Base-by-base conservation (phyloP, 2,329 filamentous ascomycete species). In the Verticillium tricorpus region DNA sequence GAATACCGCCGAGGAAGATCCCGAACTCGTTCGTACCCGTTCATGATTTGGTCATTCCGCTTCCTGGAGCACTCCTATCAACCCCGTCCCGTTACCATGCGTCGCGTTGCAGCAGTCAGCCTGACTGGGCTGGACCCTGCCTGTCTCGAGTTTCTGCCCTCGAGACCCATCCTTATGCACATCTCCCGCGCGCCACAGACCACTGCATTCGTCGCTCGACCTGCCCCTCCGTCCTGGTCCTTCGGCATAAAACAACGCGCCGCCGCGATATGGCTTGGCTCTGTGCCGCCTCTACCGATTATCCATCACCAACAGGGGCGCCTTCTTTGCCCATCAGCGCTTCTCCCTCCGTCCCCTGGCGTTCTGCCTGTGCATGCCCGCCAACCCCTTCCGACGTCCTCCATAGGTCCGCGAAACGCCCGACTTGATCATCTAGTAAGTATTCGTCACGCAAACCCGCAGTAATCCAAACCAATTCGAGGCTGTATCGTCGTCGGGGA, bases 381-480 rank as follows among this genome's bases (percentile, higher is more conserved):
- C 19, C 39, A 9, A 15, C 39, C 17, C 15, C 39, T 17, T 9
- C 15, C 45, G 22, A 25, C 45, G 3, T 19, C 19, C 45, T 50
- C 45, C 45, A 11, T 50, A 50, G 45, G 25, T 50, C 45, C 45
- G 19, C 45, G 45, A 50, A 50, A 50, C 45, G 45, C 45, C 45
- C 45, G 45, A 25, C 45, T 25, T 50, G 45, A 9, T 50, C 45
- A 50, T 50, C n/a, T 50, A 50, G n/a, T 50, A 50, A 50, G 45
- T 17, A 28, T 50, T 58, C 37, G 57, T 57, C 37, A 58, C 57
- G 37, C 37, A 58, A n/a, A 25, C 57, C 34, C 57, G 40, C 57
- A 34, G 45, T 50, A 34, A 58, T 58, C 57, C 57, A 58, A 50
- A 58, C 35, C 57, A 58, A 57, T 50, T 50, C 45, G 19, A 14